A percentile compares a stretch with the other conserved stretches of the same genome.
Evolutionary conservation across 345 rosid genomes (phyloP).

Genomic region (Salix brachista): DNA sequence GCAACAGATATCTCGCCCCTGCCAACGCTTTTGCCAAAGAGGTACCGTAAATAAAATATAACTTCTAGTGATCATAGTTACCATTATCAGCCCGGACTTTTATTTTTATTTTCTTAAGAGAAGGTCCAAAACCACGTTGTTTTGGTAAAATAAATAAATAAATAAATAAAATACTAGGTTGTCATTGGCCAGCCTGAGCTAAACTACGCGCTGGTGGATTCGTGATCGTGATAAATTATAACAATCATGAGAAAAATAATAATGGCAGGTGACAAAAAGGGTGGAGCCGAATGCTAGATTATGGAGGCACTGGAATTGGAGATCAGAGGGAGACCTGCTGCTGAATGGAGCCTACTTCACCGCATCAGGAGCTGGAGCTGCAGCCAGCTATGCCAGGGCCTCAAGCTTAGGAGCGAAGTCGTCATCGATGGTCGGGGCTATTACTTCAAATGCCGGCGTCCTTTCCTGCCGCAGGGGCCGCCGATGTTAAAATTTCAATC

Average conservation of each 20-base stretch:
- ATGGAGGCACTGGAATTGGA: slow-evolving; percentile 26
- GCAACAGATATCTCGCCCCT: slow-evolving; percentile 26
- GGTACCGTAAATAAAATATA: not conserved
- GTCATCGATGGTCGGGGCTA: slow-evolving; percentile 23
- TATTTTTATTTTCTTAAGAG: too few species aligned
- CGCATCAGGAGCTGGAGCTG: slow-evolving; percentile 26
- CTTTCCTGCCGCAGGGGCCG: slow-evolving; percentile 38
- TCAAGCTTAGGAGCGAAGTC: slow-evolving; percentile 30
- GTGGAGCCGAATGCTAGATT: not conserved
- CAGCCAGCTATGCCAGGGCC: slow-evolving; percentile 28
- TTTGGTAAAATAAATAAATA: too few species aligned
- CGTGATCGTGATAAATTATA: not conserved
- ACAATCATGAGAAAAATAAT: not conserved
- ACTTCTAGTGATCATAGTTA: not conserved
- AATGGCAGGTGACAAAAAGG: slow-evolving; percentile 23
- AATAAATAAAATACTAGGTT: too few species aligned
- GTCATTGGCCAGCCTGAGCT: too few species aligned
- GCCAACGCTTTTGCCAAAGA: slow-evolving; percentile 20
- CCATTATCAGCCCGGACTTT: too few species aligned
- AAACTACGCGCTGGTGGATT: too few species aligned
- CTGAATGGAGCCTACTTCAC: slow-evolving; percentile 26
- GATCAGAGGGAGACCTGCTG: slow-evolving; percentile 26
- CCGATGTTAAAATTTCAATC: slow-evolving; percentile 37
- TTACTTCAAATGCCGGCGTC: slow-evolving; percentile 19
- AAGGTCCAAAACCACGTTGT: too few species aligned